Percentiles rank a stretch among this genome's conserved stretches.
Conservation (phyloP, 2,329 filamentous ascomycete species). For the Oidium heveae region DNA sequence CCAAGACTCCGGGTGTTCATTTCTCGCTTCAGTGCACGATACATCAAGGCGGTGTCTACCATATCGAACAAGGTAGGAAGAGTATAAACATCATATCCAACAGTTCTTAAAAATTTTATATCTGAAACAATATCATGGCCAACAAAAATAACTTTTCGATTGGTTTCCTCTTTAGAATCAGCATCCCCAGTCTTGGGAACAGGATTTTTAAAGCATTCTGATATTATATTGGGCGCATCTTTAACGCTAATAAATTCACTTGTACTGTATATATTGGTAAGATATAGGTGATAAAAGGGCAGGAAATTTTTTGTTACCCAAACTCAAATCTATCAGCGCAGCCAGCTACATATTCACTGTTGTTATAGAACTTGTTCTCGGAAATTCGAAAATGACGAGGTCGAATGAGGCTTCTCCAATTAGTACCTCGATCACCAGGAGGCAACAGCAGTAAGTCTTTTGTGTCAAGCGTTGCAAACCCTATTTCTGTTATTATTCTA, state of each 20-base stretch:
- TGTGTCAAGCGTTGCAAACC: slow-evolving; percentile 60
- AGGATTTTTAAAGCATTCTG: slow-evolving; percentile 29
- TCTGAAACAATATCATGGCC: slow-evolving; percentile 52
- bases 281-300: background rate
- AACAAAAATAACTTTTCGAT: slow-evolving; percentile 44
- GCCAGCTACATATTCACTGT: slow-evolving; percentile 42
- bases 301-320: slow-evolving; percentile 24
- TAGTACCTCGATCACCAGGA: slow-evolving; percentile 33
- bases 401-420: slow-evolving; percentile 43
- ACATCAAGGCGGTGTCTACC: slow-evolving; percentile 50
- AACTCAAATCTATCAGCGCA: slow-evolving; percentile 56
- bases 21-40: slow-evolving; percentile 33
- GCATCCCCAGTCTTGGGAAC: slow-evolving; percentile 17
- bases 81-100: slow-evolving; percentile 36
- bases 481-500: slow-evolving; percentile 56
- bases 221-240: slow-evolving; percentile 21
- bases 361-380: slow-evolving; percentile 41
- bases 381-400: slow-evolving; percentile 52
- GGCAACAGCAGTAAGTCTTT: slow-evolving; percentile 22
- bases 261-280: slow-evolving; percentile 12
- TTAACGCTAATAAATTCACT: slow-evolving; percentile 27
- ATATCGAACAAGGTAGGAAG: slow-evolving; percentile 32
- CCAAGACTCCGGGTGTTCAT: slow-evolving; percentile 29
- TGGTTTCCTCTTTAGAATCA: slow-evolving; percentile 3
- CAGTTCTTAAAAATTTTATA: slow-evolving; percentile 34